Evolutionary conservation across 2,329 filamentous ascomycete genomes (phyloP).

Genomic region (Sporothrix pallida): DNA sequence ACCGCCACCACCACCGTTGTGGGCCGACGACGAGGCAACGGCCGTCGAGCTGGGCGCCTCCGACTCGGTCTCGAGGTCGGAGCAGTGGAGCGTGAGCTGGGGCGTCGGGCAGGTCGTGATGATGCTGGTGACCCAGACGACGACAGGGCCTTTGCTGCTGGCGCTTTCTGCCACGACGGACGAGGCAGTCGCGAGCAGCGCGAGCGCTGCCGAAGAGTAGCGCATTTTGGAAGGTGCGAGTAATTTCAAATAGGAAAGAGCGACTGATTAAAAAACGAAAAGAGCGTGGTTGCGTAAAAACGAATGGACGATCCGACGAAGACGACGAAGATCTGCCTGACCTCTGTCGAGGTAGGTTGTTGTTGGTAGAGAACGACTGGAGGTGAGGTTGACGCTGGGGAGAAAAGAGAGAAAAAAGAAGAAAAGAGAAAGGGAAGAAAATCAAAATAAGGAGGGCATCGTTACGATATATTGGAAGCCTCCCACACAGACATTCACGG

Average conservation of each 20-base stretch:
- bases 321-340: background rate
- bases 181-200: background rate
- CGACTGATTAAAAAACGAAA: background rate
- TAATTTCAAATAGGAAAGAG: too few species aligned
- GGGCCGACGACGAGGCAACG: background rate
- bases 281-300: background rate
- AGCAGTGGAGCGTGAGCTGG: constrained; percentile 16
- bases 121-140: constrained; percentile 32
- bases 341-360: constrained; percentile 19
- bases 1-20: background rate
- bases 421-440: too few species aligned
- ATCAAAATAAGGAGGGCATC: background rate
- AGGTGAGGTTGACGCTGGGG: constrained; percentile 22
- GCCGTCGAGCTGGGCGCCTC: background rate
- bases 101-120: constrained; percentile 30
- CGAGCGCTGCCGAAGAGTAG: background rate
- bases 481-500: background rate
- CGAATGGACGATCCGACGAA: background rate
- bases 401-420: background rate
- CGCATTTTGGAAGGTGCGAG: background rate
- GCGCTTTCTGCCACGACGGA: background rate
- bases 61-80: constrained; percentile 8
- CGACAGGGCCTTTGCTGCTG: constrained; percentile 7
- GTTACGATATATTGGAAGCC: background rate
- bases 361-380: constrained; percentile 24